A percentile compares a stretch with the other conserved stretches of the same genome.
Evolutionary conservation across 805 yeast species (phyloP).

Genomic region (Wickerhamomyces ciferrii): DNA sequence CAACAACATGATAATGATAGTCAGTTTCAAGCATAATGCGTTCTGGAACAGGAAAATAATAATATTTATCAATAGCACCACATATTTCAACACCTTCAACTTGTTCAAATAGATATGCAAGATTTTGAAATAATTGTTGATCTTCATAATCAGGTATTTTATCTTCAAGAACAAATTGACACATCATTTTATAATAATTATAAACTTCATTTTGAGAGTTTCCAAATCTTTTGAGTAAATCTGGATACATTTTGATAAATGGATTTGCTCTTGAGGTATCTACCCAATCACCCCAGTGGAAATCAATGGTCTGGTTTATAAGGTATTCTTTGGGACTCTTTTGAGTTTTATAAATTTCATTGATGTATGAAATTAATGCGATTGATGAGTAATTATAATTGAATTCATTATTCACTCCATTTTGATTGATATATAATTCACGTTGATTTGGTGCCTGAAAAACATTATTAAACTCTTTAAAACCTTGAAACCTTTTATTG

Average conservation of each 20-base stretch:
- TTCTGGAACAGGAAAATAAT: not conserved
- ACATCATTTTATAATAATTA: conserved; percentile 12
- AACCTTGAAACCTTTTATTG: not conserved
- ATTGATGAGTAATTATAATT: not conserved
- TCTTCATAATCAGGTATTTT: not conserved
- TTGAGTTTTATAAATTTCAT: conserved; percentile 5
- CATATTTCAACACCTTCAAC: conserved; percentile 9
- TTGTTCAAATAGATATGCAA: conserved; percentile 12
- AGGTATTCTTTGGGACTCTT: conserved; percentile 16
- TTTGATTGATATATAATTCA: too few species aligned
- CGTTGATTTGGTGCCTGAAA: not conserved
- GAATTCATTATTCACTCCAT: not conserved
- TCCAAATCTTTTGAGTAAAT: conserved; percentile 1
- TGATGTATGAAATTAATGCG: not conserved
- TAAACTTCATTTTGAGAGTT: conserved; percentile 7
- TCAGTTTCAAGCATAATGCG: not conserved
- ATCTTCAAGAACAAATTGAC: not conserved
- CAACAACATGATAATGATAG: not conserved
- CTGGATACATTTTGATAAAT: conserved; percentile 21
- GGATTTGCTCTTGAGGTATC: conserved; percentile 22
- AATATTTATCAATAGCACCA: not conserved
- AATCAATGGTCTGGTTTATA: conserved; percentile 6
- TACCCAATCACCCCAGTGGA: conserved; percentile 30
- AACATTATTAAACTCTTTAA: not conserved
- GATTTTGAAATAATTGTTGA: too few species aligned